Conservation (phyloP, 371 early-diverging fungal genomes). For the Mucor irregularis region DNA sequence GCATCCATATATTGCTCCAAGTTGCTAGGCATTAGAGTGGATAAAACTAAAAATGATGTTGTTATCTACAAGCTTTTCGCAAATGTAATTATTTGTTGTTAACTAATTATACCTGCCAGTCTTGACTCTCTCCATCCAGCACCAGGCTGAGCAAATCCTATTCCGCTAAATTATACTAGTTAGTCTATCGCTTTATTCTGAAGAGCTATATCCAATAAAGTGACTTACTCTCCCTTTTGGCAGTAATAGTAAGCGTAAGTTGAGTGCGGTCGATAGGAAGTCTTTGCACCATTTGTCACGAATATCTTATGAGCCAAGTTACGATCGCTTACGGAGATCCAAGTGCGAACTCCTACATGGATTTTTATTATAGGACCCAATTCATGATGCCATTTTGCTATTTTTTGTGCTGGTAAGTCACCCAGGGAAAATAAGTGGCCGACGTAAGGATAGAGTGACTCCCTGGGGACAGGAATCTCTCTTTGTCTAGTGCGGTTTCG, state of each 20-base stretch:
- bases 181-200: background rate
- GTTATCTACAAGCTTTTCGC: too few species aligned
- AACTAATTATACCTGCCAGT: too few species aligned
- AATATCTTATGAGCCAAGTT: slow-evolving; percentile 14
- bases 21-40: too few species aligned
- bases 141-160: background rate
- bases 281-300: slow-evolving; percentile 6
- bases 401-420: background rate
- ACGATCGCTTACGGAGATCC: slow-evolving; percentile 13
- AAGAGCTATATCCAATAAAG: background rate
- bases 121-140: background rate
- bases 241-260: background rate
- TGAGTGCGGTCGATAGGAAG: slow-evolving; percentile 4
- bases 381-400: slow-evolving; percentile 18
- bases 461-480: slow-evolving; percentile 2
- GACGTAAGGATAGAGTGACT: slow-evolving; percentile 3
- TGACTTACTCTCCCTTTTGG: background rate
- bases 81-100: too few species aligned
- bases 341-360: slow-evolving; percentile 11
- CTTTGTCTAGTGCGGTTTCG: background rate
- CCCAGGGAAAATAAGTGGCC: slow-evolving; percentile 19
- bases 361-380: slow-evolving; percentile 16
- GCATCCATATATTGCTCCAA: background rate
- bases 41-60: too few species aligned
- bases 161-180: slow-evolving; percentile 3